Conservation (phyloP, 2,329 filamentous ascomycete species). For the Dryadomyces quercus-mongolicae region DNA sequence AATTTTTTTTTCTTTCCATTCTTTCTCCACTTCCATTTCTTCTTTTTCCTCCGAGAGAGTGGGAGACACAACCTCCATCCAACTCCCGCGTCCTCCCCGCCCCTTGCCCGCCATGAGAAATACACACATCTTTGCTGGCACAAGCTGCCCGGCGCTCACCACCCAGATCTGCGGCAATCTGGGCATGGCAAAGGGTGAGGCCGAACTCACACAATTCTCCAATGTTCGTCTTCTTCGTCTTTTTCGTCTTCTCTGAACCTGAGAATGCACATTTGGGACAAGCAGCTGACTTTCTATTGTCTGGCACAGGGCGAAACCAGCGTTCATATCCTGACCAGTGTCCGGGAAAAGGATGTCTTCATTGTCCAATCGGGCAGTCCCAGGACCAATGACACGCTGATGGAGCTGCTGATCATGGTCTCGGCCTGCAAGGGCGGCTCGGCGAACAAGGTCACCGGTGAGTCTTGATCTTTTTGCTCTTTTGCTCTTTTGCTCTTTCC, state of each 20-base stretch:
- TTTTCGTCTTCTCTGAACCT: conserved; percentile 8
- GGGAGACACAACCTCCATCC: background rate
- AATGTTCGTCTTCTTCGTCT: conserved; percentile 32
- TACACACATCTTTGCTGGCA: conserved; percentile 56
- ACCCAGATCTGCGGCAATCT: conserved; percentile 56
- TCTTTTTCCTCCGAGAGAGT: background rate
- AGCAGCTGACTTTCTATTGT: background rate
- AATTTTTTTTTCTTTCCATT: conserved; percentile 1
- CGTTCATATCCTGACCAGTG: conserved; percentile 58
- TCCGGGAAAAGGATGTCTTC: conserved; percentile 97
- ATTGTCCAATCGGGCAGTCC: conserved; percentile 94
- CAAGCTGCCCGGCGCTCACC: conserved; percentile 53
- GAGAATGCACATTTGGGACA: background rate
- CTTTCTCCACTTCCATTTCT: background rate
- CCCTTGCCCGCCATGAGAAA: conserved; percentile 22
- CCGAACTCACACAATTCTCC: conserved; percentile 58
- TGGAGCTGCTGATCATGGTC: conserved; percentile 99
- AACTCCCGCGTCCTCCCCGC: background rate
- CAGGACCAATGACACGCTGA: conserved; percentile 96
- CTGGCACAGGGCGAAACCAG: conserved; percentile 50
- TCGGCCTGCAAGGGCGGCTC: conserved; percentile 97
- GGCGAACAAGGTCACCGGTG: conserved; percentile 90
- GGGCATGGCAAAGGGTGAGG: conserved; percentile 51
- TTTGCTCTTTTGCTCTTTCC: no score
- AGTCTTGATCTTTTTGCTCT: background rate